Percentiles rank a stretch among this genome's conserved stretches.
Evolutionary conservation across 306 rosid genomes (phyloP).

Genomic region (Casuarina glauca): DNA sequence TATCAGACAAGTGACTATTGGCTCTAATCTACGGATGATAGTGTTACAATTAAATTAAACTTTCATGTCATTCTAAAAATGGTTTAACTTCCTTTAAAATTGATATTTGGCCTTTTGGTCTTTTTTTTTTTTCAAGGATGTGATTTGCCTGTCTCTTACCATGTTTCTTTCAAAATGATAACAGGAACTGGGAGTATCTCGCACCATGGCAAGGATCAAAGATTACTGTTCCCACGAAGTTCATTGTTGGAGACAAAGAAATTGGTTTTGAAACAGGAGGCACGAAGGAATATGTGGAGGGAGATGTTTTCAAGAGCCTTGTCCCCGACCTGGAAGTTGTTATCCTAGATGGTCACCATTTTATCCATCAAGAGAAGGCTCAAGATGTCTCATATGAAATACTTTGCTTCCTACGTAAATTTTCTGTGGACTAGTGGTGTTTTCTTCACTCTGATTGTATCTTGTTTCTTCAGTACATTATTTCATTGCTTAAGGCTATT

Average conservation of each 20-base stretch:
- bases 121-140: neutral
- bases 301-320: conserved; percentile 40
- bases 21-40: too few species aligned
- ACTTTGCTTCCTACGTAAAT: conserved; percentile 21
- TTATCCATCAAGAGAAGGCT: conserved; percentile 30
- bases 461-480: neutral
- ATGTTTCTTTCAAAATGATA: neutral
- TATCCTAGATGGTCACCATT: conserved; percentile 34
- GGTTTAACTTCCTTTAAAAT: neutral
- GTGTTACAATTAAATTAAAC: too few species aligned
- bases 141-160: neutral
- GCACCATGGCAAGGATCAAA: conserved; percentile 51
- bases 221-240: conserved; percentile 38
- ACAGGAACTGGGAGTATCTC: conserved; percentile 52
- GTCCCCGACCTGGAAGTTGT: conserved; percentile 49
- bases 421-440: neutral
- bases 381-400: conserved; percentile 27
- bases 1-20: too few species aligned
- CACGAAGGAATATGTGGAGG: conserved; percentile 35
- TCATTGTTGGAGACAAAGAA: conserved; percentile 38
- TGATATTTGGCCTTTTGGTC: neutral
- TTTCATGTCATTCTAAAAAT: neutral
- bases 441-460: conserved; percentile 2
- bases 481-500: too few species aligned
- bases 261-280: conserved; percentile 36